Evolutionary conservation across 129 eudicot species (phyloP), one percentile per base, ranked within the genome.

Genomic region (Arctium minus): DNA sequence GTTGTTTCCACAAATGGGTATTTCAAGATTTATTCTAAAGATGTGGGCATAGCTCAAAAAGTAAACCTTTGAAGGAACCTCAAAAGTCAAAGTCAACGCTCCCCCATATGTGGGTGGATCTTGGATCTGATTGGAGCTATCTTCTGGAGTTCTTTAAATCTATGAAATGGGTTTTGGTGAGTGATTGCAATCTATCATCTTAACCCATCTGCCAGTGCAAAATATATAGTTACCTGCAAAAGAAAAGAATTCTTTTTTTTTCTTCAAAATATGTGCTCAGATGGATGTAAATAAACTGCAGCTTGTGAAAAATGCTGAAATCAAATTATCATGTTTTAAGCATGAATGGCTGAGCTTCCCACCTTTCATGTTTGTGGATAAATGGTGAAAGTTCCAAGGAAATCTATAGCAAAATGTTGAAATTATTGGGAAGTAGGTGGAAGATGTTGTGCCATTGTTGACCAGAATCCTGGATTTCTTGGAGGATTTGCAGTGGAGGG

Each of bases 51-150:
- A 6, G 15, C 27, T 62, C 4, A 73, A 70, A 85, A 86, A 50
- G 70, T 33, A 69, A 17, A 44, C 29, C 39, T 68, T 81, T 72
- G 60, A 80, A 88, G 83, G 46, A 72, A 64, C 75, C 62, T 60
- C 70, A 71, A 75, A 40, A 80, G 76, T 71, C 79, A 76, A 83
- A 89, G 92, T 86, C 92, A 89, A 86, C 88, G 82, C 10, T 80
- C 80, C 72, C 30, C 6, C n/a, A 84, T 75, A 83, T 64, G 72
- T 83, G 89, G 91, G 74, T 83, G 88, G 91, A 88, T 87, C 86
- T 84, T 72, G 82, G 77, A 50, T 69, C 67, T 75, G 81, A 79
- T 42, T 75, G 76, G 50, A 37, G 27, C 37, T 78, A 0, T 67
- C 27, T 72, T 33, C 31, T 8, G 30, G 80, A 74, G 48, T 67